phyloP scores from a whole-genome alignment of 2,329 filamentous ascomycete species.

The Knufia petricola region DNA sequence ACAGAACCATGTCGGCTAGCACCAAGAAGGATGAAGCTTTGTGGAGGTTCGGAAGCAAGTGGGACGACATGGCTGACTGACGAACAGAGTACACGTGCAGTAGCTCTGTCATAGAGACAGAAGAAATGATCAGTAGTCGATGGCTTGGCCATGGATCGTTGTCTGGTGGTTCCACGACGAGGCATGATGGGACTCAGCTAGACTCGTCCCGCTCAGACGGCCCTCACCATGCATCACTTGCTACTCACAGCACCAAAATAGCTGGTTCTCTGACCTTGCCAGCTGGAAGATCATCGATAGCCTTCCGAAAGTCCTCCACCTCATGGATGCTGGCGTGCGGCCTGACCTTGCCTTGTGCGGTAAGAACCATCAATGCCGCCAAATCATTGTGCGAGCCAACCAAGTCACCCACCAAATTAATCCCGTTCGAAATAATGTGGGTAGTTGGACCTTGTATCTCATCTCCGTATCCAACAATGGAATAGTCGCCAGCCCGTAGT shows the following conservation, averaged over 20 bases:
- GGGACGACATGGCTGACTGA: no score
- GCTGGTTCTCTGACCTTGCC: conserved; percentile 13
- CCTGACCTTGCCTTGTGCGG: conserved; percentile 13
- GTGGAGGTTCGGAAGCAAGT: no score
- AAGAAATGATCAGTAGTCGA: no score
- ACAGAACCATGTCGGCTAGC: no score
- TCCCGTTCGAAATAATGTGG: conserved; percentile 17
- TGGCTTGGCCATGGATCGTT: no score
- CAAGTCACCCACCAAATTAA: conserved; percentile 17
- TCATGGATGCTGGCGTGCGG: conserved; percentile 15
- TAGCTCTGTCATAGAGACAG: no score
- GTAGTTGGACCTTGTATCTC: conserved; percentile 14
- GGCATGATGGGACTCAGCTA: no score
- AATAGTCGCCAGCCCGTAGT: conserved; percentile 13
- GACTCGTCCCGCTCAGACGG: no score
- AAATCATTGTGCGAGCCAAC: conserved; percentile 15
- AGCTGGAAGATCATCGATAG: conserved; percentile 12
- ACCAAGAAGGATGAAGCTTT: no score
- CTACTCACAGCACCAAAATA: conserved; percentile 12
- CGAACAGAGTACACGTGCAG: no score
- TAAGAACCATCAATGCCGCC: conserved; percentile 15
- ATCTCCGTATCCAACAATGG: conserved; percentile 15
- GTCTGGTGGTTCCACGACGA: no score
- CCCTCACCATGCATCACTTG: neutral
- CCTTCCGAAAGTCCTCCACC: conserved; percentile 15